Evolutionary conservation across 371 early-diverging fungal species (phyloP), one percentile per base, ranked within the genome.

Genomic region (Mucor sp.): DNA sequence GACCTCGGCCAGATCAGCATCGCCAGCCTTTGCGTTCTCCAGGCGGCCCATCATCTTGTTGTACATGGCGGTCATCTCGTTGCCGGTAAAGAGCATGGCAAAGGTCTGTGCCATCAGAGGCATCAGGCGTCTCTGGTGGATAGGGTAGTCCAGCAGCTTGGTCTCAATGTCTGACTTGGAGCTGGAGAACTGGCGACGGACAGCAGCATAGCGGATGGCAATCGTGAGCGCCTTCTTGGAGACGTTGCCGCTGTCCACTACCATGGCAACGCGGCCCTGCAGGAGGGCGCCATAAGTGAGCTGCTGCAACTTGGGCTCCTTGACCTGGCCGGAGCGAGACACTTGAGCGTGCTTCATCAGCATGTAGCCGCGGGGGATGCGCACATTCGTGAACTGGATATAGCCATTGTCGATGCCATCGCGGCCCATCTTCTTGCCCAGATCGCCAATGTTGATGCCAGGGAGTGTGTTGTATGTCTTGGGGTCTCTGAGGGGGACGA

Each of bases 271-370:
- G 66, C 96, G 91, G 32, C 95, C 95, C 74, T 87, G 89, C 67
- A 96, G 90, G 66, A 96, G 82, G 15, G 96, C 86, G 58, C 97
- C 97, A 66, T 95, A 96, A 12, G 97, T 91, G 71, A 82, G 59
- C 66, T 83, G 83, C 23, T 80, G 80, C 19, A 83, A 59, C 63
- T 77, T 85, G 25, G 93, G 93, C 70, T 90, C 90, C 58, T 83
- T 81, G 66, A 91, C 91, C 48, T 85, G 80, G 60, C 93, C 93
- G 2, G 85, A 80, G n/a, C 93, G 88, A 58, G 89, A 86, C 23
- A 97, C 97, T 86, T 95, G 92, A 63, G 97, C 88, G 79, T 96
- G 93, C 84, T 94, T 96, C 93, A 94, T 93, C 62, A 94, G 74
- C 93, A 94, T 91, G 77, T 93, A 89, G 39, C 87, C 85, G 44